phyloP scores from a whole-genome alignment of 2,329 filamentous ascomycete species.

The Aureobasidium melanogenum region DNA sequence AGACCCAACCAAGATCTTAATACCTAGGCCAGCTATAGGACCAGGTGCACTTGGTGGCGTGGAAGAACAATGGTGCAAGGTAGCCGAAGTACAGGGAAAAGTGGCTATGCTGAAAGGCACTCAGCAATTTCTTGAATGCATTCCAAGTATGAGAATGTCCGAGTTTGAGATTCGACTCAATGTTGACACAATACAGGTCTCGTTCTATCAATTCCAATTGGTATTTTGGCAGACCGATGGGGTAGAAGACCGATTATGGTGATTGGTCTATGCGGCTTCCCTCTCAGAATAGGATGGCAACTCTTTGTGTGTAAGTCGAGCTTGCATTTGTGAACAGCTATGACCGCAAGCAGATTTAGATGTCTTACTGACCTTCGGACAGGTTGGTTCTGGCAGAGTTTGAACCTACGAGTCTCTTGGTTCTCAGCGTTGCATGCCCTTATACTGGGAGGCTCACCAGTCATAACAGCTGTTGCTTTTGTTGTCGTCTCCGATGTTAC shows the following conservation, averaged over 20 bases:
- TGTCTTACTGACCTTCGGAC: not conserved
- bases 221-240: conserved; percentile 27
- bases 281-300: conserved; percentile 20
- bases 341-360: too few relatives aligned
- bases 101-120: conserved; percentile 46
- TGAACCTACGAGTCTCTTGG: conserved; percentile 26
- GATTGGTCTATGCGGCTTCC: conserved; percentile 20
- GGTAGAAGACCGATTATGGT: conserved; percentile 27
- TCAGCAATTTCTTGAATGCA: conserved; percentile 36
- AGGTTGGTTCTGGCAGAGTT: conserved; percentile 27
- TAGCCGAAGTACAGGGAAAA: conserved; percentile 39
- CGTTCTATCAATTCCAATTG: conserved; percentile 26
- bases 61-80: conserved; percentile 42
- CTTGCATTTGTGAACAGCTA: not conserved
- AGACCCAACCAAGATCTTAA: conserved; percentile 22
- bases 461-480: conserved; percentile 22
- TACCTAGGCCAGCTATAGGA: conserved; percentile 19
- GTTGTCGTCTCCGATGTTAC: conserved; percentile 25
- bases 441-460: conserved; percentile 22
- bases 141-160: conserved; percentile 32
- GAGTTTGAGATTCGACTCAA: conserved; percentile 6
- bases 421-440: conserved; percentile 22
- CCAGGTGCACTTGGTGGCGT: conserved; percentile 25
- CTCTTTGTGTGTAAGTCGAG: conserved; percentile 22
- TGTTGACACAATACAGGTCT: conserved; percentile 14